Conservation (phyloP, 2,329 filamentous ascomycete genomes). For the Calonectria crousiana region DNA sequence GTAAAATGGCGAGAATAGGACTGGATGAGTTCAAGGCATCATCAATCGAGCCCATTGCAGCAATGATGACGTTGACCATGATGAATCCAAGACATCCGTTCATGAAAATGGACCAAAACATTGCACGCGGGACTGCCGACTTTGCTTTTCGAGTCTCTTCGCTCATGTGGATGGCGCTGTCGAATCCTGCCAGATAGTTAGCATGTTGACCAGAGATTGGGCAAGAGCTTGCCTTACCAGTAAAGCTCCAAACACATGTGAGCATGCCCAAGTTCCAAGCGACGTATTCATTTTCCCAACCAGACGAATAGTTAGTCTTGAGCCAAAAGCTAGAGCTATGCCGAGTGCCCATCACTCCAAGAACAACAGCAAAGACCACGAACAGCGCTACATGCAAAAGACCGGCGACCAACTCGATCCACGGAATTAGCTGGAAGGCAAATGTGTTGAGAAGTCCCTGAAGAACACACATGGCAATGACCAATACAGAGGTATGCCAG, state of each 20-base stretch:
- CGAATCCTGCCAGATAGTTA: slow-evolving; percentile 30
- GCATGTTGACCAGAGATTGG: neutral
- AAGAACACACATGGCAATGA: slow-evolving; percentile 42
- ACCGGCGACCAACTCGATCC: slow-evolving; percentile 41
- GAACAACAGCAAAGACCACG: slow-evolving; percentile 40
- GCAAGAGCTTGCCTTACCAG: slow-evolving; percentile 24
- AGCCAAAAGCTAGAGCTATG: slow-evolving; percentile 40
- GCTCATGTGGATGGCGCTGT: slow-evolving; percentile 43
- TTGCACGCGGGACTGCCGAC: slow-evolving; percentile 40
- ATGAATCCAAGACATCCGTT: slow-evolving; percentile 42
- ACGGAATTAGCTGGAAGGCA: slow-evolving; percentile 38
- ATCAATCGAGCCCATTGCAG: slow-evolving; percentile 40
- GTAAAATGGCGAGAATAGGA: slow-evolving; percentile 39
- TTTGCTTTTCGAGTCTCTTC: slow-evolving; percentile 43
- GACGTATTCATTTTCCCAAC: slow-evolving; percentile 40
- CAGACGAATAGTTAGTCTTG: slow-evolving; percentile 34
- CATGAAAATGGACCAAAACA: slow-evolving; percentile 47
- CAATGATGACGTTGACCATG: slow-evolving; percentile 44
- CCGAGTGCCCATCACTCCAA: slow-evolving; percentile 39
- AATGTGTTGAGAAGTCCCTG: slow-evolving; percentile 39
- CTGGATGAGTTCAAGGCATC: slow-evolving; percentile 39
- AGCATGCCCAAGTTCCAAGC: slow-evolving; percentile 43
- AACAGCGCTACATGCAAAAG: slow-evolving; percentile 40
- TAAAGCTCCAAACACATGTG: slow-evolving; percentile 44
- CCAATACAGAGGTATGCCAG: slow-evolving; percentile 40